Percentiles rank a stretch among this genome's conserved stretches.
Evolutionary conservation across 2,329 filamentous ascomycete genomes (phyloP).

Genomic region (Neonectria neomacrospora): DNA sequence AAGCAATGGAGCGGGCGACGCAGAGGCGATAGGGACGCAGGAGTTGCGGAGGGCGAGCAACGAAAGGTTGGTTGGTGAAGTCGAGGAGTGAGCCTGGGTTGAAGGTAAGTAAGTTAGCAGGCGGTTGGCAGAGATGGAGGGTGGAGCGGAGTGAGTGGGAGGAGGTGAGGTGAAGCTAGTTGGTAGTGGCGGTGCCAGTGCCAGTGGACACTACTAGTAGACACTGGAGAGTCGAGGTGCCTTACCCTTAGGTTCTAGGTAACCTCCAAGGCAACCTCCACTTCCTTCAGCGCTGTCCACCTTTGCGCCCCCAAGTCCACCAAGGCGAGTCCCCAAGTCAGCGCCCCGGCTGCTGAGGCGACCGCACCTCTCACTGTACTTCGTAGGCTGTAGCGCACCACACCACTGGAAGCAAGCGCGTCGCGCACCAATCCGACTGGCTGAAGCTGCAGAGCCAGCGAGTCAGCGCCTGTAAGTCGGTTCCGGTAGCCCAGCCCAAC

Average conservation of each 20-base stretch:
- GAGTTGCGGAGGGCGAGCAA: constrained; percentile 37
- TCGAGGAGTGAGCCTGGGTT: constrained; percentile 25
- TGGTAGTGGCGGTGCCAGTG: constrained; percentile 26
- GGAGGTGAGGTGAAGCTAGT: constrained; percentile 29
- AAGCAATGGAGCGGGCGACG: constrained; percentile 32
- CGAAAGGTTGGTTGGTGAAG: constrained; percentile 38
- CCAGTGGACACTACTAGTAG: no score
- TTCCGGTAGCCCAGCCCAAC: constrained; percentile 30
- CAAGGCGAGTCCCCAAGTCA: constrained; percentile 7
- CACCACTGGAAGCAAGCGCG: constrained; percentile 51
- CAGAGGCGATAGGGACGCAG: constrained; percentile 31
- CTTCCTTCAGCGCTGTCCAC: constrained; percentile 2
- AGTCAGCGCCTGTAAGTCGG: constrained; percentile 47
- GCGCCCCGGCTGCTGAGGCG: constrained; percentile 24
- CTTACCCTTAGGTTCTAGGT: background rate
- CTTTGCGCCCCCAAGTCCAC: constrained; percentile 7
- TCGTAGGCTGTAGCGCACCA: constrained; percentile 41
- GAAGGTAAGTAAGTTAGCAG: constrained; percentile 27
- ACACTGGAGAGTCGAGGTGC: constrained; percentile 24
- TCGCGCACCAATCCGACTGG: constrained; percentile 50
- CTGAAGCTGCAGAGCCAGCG: constrained; percentile 37
- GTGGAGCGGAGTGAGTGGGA: constrained; percentile 33
- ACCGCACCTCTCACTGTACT: constrained; percentile 12
- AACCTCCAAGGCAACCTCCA: constrained; percentile 1
- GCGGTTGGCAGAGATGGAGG: constrained; percentile 27